phyloP scores from a whole-genome alignment of 2,329 filamentous ascomycete species.

The Cryphonectria radicalis region DNA sequence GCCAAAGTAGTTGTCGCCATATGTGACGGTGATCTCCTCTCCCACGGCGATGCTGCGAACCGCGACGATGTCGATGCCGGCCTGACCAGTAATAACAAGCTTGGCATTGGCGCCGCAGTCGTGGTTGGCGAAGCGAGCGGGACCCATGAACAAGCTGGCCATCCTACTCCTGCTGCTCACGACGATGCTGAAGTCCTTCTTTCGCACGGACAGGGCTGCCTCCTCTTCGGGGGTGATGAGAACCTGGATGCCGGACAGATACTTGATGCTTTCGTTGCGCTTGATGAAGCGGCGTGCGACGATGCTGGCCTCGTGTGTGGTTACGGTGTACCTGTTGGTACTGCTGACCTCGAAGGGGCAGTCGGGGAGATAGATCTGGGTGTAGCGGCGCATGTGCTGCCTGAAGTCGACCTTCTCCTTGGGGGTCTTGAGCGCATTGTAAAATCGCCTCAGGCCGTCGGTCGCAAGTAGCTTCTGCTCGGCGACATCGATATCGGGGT shows the following conservation, averaged over 20 bases:
- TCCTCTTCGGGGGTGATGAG: constrained; percentile 93
- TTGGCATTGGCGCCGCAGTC: constrained; percentile 93
- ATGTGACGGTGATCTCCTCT: constrained; percentile 95
- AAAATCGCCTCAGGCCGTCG: constrained; percentile 74
- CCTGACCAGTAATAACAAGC: constrained; percentile 79
- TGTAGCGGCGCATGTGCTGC: constrained; percentile 84
- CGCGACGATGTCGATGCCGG: constrained; percentile 90
- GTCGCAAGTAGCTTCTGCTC: constrained; percentile 74
- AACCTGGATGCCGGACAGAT: constrained; percentile 88
- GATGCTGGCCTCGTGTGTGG: constrained; percentile 84
- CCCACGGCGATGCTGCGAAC: constrained; percentile 80
- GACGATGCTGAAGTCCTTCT: constrained; percentile 96
- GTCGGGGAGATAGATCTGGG: constrained; percentile 90
- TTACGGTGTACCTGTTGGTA: constrained; percentile 94
- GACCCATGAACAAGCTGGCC: constrained; percentile 90
- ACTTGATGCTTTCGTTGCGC: constrained; percentile 85
- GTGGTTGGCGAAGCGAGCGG: constrained; percentile 95
- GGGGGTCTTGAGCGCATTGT: constrained; percentile 68
- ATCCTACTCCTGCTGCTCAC: constrained; percentile 91
- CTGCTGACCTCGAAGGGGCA: constrained; percentile 90
- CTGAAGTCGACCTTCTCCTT: constrained; percentile 87
- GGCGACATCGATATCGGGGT: constrained; percentile 71
- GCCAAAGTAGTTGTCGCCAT: constrained; percentile 95
- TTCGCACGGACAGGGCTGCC: constrained; percentile 73
- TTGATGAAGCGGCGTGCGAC: constrained; percentile 79